phyloP scores from a whole-genome alignment of 768 basidiomycete species.

The Suillus decipiens region DNA sequence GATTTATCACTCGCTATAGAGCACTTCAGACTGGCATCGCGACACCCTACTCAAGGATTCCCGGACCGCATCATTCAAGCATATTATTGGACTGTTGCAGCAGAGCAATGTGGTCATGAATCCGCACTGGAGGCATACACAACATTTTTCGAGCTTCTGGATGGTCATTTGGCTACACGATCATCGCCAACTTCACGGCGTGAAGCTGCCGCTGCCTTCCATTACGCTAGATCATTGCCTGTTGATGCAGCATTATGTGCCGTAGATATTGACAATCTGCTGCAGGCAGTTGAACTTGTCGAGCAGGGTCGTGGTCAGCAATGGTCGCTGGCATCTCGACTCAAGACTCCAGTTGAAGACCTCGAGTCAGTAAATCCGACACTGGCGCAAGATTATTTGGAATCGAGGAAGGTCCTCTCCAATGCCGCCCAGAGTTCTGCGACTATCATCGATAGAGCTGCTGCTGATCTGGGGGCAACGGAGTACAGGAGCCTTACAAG shows the following conservation, averaged over 20 bases:
- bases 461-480: too few species aligned
- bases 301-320: slow-evolving; percentile 23
- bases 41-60: too few species aligned
- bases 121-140: too few species aligned
- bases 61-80: too few species aligned
- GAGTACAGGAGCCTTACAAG: background rate
- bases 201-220: background rate
- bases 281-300: slow-evolving; percentile 27
- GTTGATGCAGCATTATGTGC: slow-evolving; percentile 16
- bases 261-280: slow-evolving; percentile 4
- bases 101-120: too few species aligned
- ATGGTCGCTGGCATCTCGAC: slow-evolving; percentile 28
- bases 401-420: background rate
- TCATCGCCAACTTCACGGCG: background rate
- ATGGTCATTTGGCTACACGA: background rate
- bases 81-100: too few species aligned
- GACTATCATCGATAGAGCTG: background rate
- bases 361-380: slow-evolving; percentile 7
- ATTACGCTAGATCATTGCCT: background rate
- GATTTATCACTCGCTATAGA: too few species aligned
- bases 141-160: too few species aligned
- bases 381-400: background rate
- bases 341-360: slow-evolving; percentile 27
- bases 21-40: too few species aligned
- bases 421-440: background rate